Percentiles rank a stretch among this genome's conserved stretches.
These are phyloP conservation scores for Pinus albicaulis DNA, from an alignment of 75 land plant genomes.

Conservation along the genomic window DNA sequence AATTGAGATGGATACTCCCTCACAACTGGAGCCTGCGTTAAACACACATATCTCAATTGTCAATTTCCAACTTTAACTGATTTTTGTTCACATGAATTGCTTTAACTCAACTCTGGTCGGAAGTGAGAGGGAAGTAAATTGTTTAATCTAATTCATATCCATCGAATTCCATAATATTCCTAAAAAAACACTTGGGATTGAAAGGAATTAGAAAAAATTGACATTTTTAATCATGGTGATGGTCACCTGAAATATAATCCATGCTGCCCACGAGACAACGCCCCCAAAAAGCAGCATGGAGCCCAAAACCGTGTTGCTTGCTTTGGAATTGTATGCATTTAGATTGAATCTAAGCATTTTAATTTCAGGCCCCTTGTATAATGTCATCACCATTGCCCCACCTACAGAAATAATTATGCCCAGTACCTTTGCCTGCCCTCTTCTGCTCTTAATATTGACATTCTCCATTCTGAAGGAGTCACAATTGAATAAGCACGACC, in stretches of 20 bases:
- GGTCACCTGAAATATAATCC: not conserved
- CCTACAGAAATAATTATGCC: conserved; percentile 42
- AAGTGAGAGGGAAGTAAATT: too few species aligned
- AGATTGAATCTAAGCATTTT: too few species aligned
- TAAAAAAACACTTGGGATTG: too few species aligned
- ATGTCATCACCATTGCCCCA: conserved; percentile 48
- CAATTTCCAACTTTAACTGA: too few species aligned
- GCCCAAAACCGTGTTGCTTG: not conserved
- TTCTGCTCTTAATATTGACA: conserved; percentile 22
- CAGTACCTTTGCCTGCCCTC: conserved; percentile 49
- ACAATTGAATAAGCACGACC: too few species aligned
- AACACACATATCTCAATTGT: not conserved
- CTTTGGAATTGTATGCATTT: too few species aligned
- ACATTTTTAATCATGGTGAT: not conserved
- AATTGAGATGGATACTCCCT: conserved; percentile 51
- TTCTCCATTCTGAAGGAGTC: conserved; percentile 40
- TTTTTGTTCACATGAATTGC: not conserved
- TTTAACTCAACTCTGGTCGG: too few species aligned
- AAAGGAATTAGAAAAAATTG: not conserved
- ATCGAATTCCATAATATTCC: too few species aligned
- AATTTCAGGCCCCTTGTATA: conserved; percentile 35
- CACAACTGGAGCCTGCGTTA: conserved; percentile 35
- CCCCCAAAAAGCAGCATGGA: not conserved
- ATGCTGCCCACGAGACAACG: not conserved
- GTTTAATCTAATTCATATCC: too few species aligned